phyloP scores from a whole-genome alignment of 78 protist species.

The Dictyostelium intermedium region DNA sequence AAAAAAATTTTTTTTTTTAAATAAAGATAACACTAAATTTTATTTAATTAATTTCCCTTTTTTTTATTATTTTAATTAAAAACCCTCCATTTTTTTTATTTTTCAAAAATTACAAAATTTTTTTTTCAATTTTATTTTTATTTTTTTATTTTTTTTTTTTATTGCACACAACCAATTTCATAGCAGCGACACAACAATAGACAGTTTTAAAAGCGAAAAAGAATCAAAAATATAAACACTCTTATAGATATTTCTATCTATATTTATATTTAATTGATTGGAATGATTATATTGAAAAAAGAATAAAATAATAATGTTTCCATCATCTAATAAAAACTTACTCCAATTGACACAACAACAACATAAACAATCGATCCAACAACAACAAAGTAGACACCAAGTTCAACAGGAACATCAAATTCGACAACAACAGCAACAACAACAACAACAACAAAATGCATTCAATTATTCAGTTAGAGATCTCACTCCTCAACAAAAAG shows the following conservation, averaged over 20 bases:
- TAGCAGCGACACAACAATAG: no score
- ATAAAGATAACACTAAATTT: not conserved
- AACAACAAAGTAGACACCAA: not conserved
- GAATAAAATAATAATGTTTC: not conserved
- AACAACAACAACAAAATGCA: not conserved
- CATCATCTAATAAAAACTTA: not conserved
- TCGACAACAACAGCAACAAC: not conserved
- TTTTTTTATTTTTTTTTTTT: not conserved
- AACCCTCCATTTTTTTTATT: not conserved
- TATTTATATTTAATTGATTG: not conserved
- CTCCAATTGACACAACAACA: not conserved
- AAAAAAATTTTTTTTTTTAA: not conserved
- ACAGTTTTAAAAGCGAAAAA: not conserved
- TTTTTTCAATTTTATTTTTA: not conserved
- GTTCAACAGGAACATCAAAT: not conserved
- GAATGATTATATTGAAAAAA: not conserved
- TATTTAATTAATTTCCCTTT: no score
- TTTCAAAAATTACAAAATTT: not conserved
- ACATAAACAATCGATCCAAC: not conserved
- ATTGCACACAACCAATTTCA: no score
- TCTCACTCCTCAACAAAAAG: not conserved
- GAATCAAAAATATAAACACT: not conserved
- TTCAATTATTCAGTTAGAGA: not conserved
- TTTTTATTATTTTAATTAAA: no score
- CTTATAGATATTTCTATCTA: no score